Evolutionary conservation across 441 rosid genomes (phyloP).

Genomic region (Rhodomyrtus psidioides): DNA sequence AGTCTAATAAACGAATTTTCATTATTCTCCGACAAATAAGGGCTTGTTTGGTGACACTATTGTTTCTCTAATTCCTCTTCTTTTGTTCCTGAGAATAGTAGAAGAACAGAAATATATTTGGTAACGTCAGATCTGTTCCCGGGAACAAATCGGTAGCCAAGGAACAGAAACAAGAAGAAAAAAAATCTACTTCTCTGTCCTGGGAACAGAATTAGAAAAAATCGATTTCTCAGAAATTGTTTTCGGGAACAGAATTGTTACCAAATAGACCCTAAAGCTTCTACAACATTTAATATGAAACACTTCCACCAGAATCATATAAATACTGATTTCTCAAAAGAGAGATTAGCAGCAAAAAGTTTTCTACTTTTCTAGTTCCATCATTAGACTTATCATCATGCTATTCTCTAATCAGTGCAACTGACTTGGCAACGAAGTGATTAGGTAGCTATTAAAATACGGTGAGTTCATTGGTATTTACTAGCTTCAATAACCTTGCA

Average conservation of each 20-base stretch:
- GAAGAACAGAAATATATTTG: too few species aligned
- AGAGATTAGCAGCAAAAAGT: background rate
- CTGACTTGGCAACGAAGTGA: background rate
- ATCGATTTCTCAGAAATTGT: too few species aligned
- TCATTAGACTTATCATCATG: background rate
- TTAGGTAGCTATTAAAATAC: background rate
- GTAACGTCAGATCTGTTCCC: too few species aligned
- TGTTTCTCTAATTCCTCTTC: too few species aligned
- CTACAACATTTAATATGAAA: background rate
- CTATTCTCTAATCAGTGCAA: background rate
- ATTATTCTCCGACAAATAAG: background rate
- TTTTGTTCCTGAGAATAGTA: too few species aligned
- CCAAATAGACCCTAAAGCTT: background rate
- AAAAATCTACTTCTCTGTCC: too few species aligned
- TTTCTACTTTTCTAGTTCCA: background rate
- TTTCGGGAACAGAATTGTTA: too few species aligned
- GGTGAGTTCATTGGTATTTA: background rate
- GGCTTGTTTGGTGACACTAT: too few species aligned
- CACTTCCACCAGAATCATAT: background rate
- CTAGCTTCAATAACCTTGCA: background rate
- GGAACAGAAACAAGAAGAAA: too few species aligned
- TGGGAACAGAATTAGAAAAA: too few species aligned
- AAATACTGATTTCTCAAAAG: background rate
- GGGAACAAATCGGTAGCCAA: too few species aligned
- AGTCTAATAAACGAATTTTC: background rate